Percentiles rank a stretch among this genome's conserved stretches.
Evolutionary conservation across 352 stramenopile species (phyloP).

Genomic region (Thalassiosira mediterranea): DNA sequence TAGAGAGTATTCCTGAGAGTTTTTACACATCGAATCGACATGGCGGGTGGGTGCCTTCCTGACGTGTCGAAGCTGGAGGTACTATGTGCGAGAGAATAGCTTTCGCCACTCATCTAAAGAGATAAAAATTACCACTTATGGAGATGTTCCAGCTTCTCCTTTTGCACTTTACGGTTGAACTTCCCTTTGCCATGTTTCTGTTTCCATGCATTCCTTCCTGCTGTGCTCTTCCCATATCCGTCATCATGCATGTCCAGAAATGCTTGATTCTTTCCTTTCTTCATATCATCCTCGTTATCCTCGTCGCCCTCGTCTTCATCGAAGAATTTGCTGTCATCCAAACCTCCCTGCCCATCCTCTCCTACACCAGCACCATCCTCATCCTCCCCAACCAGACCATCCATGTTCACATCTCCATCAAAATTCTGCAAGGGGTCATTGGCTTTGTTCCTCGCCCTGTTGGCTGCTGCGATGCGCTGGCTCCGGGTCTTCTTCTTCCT

Average conservation of each 20-base stretch:
- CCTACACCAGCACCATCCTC: conserved; percentile 55
- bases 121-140: conserved; percentile 64
- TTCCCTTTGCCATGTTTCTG: conserved; percentile 89
- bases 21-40: no score
- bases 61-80: no score
- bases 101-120: no score
- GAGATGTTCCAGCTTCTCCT: conserved; percentile 46
- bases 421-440: conserved; percentile 98
- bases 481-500: conserved; percentile 80
- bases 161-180: conserved; percentile 74
- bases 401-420: conserved; percentile 80
- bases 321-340: conserved; percentile 51
- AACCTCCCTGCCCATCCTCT: conserved; percentile 32
- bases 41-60: no score
- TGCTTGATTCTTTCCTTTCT: conserved; percentile 66
- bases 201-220: conserved; percentile 94
- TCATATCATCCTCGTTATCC: conserved; percentile 61
- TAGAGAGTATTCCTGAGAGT: no score
- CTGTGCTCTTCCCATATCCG: conserved; percentile 90
- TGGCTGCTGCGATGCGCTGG: conserved; percentile 30
- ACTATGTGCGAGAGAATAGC: no score
- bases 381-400: conserved; percentile 65
- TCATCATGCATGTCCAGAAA: conserved; percentile 86
- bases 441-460: conserved; percentile 80
- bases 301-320: conserved; percentile 69